These are phyloP conservation scores for Saccharomycopsis sp. DNA, from an alignment of 805 yeast species.

Conservation along the genomic window DNA sequence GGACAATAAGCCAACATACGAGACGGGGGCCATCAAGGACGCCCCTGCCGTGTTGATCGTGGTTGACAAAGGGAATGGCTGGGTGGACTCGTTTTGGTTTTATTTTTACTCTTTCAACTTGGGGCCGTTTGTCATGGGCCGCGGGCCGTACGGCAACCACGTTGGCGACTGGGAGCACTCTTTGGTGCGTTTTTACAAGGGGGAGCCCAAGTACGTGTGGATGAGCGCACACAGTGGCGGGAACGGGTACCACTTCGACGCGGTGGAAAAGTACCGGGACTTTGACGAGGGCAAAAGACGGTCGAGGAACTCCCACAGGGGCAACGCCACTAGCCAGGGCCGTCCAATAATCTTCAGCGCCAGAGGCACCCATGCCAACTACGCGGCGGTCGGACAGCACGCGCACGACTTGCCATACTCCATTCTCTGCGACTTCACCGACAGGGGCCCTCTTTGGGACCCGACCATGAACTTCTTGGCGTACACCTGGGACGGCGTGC, in stretches of 20 bases:
- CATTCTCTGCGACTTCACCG: constrained; percentile 86
- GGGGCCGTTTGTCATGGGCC: constrained; percentile 97
- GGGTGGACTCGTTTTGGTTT: constrained; percentile 96
- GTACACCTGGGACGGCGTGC: constrained; percentile 63
- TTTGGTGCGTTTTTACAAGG: constrained; percentile 71
- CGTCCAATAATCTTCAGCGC: constrained; percentile 84
- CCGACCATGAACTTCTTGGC: constrained; percentile 76
- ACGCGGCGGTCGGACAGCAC: constrained; percentile 92
- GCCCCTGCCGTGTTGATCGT: constrained; percentile 80
- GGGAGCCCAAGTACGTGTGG: constrained; percentile 80
- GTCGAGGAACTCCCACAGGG: constrained; percentile 11
- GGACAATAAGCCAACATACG: constrained; percentile 55
- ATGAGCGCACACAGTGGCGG: constrained; percentile 99
- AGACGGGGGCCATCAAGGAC: constrained; percentile 58
- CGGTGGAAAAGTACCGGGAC: constrained; percentile 53
- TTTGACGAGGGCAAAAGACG: constrained; percentile 21
- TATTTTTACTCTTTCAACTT: constrained; percentile 88
- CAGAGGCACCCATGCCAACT: constrained; percentile 95
- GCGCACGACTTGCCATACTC: constrained; percentile 92
- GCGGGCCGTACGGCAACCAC: constrained; percentile 95
- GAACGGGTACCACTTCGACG: constrained; percentile 71
- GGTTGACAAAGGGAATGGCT: constrained; percentile 87
- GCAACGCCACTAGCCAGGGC: constrained; percentile 21
- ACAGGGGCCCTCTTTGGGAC: constrained; percentile 93
- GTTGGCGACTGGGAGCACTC: constrained; percentile 99